Evolutionary conservation across 306 rosid species (phyloP).

Genomic region (Astragalus glycyphyllos): DNA sequence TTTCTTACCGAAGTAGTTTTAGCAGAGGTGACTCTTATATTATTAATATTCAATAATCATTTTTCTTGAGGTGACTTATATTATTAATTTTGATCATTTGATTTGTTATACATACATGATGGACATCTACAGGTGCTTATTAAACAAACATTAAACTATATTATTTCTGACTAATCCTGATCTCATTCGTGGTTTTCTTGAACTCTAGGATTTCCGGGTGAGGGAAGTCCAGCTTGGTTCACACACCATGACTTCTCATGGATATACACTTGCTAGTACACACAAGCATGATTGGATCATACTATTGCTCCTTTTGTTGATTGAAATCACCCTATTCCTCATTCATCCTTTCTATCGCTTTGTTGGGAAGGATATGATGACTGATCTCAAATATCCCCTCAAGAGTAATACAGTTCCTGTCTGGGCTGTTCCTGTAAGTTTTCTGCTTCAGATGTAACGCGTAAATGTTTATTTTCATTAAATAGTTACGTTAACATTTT

Average conservation of each 20-base stretch:
- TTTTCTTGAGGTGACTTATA: slow-evolving; percentile 14
- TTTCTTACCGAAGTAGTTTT: slow-evolving; percentile 10
- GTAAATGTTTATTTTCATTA: slow-evolving; percentile 9
- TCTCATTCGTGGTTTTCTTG: slow-evolving; percentile 32
- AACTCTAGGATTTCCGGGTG: slow-evolving; percentile 51
- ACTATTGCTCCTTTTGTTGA: slow-evolving; percentile 66
- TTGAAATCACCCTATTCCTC: slow-evolving; percentile 45
- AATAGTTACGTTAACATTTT: slow-evolving; percentile 31
- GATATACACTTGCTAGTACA: slow-evolving; percentile 61
- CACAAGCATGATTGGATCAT: slow-evolving; percentile 90
- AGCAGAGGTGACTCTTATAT: no score
- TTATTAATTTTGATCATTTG: slow-evolving; percentile 20
- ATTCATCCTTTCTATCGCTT: slow-evolving; percentile 87
- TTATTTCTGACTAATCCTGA: slow-evolving; percentile 30
- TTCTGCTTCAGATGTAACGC: slow-evolving; percentile 14
- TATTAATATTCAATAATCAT: not conserved
- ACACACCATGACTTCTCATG: slow-evolving; percentile 82
- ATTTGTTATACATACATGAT: slow-evolving; percentile 6
- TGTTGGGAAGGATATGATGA: slow-evolving; percentile 93
- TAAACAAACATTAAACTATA: slow-evolving; percentile 4
- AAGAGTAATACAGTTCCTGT: slow-evolving; percentile 81
- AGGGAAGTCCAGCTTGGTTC: slow-evolving; percentile 75
- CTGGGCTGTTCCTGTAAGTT: slow-evolving; percentile 89
- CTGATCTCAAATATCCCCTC: slow-evolving; percentile 79
- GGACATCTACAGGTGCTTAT: slow-evolving; percentile 17